Base-by-base conservation (phyloP, 495 filamentous ascomycete species). In the Daldinia loculata region DNA sequence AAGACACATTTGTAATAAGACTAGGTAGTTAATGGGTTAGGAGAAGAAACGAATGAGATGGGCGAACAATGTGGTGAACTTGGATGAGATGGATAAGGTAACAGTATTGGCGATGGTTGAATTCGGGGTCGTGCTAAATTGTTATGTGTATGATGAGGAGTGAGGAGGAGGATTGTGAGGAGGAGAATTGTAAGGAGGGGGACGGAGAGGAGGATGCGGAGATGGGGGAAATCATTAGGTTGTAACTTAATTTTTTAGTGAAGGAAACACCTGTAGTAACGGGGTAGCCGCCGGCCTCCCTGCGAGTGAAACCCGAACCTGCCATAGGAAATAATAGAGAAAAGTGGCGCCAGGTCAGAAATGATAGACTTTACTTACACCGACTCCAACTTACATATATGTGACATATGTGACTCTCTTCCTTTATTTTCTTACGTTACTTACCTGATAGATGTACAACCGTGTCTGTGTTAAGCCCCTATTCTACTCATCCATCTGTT, bases 101-200 rank as follows among this genome's bases (percentile, higher is more conserved):
- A 74, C 63, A 63, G 50, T 51, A 67, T 71, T 39, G 64, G 61
- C 27, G 67, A 68, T 70, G 45, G 61, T 38, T 67, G 63, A 68
- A 72, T 72, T 74, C 71, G 71, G 71, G 71, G 71, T 72, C 48
- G 38, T 55, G 60, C 51, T 43, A 56, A 72, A 65, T 73, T 73
- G 62, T 66, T 52, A 64, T 53, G 66, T 53, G 61, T 55, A 45
- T 69, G 57, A 57, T 69, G 70, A 61, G 66, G 70, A 73, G 62
- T 69, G 51, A 66, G 70, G 66, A 69, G 70, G 52, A 64, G 67
- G 56, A 56, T 45, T 52, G 27, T 50, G 60, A 68, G 53, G 64
- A 64, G 71, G 71, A 64, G 67, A 61, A 56, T 45, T 56, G 27
- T 50, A 55, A 68, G 53, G 64, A 64, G 71, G 59, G 67, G 67